These are phyloP conservation scores for Marasmius fiardii DNA, from an alignment of 1,284 basidiomycete genomes.

Conservation along the genomic window DNA sequence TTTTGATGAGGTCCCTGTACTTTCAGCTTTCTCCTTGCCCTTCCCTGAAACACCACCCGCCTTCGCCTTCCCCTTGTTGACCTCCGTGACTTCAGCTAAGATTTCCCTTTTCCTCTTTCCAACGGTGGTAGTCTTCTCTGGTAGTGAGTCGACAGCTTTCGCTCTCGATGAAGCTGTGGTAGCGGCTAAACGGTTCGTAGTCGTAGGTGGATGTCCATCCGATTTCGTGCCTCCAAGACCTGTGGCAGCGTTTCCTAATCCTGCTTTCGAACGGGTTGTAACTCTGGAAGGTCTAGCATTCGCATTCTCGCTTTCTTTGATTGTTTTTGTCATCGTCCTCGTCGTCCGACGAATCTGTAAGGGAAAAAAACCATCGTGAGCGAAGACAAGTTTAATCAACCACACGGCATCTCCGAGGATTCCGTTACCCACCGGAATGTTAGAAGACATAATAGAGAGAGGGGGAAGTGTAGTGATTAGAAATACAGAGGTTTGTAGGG, in stretches of 20 bases:
- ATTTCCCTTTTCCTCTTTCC: constrained; percentile 37
- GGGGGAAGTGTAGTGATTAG: background rate
- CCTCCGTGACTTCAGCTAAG: constrained; percentile 32
- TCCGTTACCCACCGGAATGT: constrained; percentile 9
- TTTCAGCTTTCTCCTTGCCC: constrained; percentile 14
- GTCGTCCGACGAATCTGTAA: constrained; percentile 14
- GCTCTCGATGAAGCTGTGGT: constrained; percentile 23
- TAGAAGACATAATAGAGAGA: constrained; percentile 4
- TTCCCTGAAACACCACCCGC: constrained; percentile 2
- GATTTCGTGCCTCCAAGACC: constrained; percentile 9
- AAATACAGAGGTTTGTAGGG: background rate
- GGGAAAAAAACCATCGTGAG: constrained; percentile 4
- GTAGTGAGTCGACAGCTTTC: constrained; percentile 17
- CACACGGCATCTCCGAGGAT: background rate
- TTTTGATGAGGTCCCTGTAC: constrained; percentile 1
- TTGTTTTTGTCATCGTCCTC: constrained; percentile 25
- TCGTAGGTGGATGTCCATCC: constrained; percentile 3
- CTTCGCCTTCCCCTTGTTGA: constrained; percentile 6
- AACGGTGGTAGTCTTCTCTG: constrained; percentile 20
- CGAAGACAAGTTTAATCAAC: background rate
- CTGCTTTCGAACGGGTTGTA: constrained; percentile 27
- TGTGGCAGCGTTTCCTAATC: constrained; percentile 21
- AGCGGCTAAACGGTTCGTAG: constrained; percentile 15
- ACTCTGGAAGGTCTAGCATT: constrained; percentile 29
- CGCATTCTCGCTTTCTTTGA: constrained; percentile 30